Evolutionary conservation across 352 stramenopile species (phyloP).

Genomic region (Pythium rishiriense): DNA sequence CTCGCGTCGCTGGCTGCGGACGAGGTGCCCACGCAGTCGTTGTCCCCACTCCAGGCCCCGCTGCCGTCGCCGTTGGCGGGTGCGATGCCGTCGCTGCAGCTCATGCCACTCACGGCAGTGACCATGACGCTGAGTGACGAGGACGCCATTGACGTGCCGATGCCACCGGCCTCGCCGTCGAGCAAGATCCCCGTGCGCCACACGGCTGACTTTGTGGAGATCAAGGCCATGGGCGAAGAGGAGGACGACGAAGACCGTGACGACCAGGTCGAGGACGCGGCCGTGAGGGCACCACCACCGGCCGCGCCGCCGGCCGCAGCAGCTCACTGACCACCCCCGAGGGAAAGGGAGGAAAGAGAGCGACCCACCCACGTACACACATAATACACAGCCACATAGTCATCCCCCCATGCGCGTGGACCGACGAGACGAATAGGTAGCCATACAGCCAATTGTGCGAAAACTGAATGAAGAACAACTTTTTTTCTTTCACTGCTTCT

Average conservation of each 20-base stretch:
- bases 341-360: neutral
- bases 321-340: conserved; percentile 10
- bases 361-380: neutral
- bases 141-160: conserved; percentile 18
- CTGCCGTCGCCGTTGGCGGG: conserved; percentile 1
- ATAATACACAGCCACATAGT: conserved; percentile 12
- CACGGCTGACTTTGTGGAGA: conserved; percentile 26
- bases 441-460: no score
- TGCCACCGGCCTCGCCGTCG: conserved; percentile 23
- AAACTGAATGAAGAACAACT: no score
- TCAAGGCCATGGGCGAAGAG: conserved; percentile 25
- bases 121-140: conserved; percentile 25
- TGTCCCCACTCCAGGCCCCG: conserved; percentile 7
- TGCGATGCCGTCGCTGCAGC: conserved; percentile 11
- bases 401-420: no score
- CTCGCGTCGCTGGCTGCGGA: conserved; percentile 10
- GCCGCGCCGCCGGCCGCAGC: neutral
- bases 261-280: neutral
- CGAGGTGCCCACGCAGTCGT: conserved; percentile 8
- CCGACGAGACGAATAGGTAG: no score
- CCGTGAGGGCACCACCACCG: neutral
- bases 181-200: conserved; percentile 23
- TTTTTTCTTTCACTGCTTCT: no score
- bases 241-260: conserved; percentile 22
- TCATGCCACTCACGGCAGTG: conserved; percentile 14